A percentile compares a stretch with the other conserved stretches of the same genome.
phyloP scores from a whole-genome alignment of 129 eudicot species.

The Chrysanthemum makinoi region DNA sequence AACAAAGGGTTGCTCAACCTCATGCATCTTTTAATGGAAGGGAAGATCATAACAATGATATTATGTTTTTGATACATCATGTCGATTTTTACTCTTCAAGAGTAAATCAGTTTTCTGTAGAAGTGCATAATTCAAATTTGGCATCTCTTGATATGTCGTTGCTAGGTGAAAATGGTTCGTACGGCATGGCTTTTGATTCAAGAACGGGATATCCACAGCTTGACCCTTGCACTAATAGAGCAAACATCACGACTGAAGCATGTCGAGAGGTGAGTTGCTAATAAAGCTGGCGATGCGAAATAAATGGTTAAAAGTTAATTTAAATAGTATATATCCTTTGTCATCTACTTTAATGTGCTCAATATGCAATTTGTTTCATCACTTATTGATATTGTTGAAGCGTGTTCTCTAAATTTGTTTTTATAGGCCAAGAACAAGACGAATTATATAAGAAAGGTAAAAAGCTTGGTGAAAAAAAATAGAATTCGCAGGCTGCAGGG shows the following conservation, averaged over 20 bases:
- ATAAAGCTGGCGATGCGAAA: not conserved
- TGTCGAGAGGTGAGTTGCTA: slow-evolving; percentile 59
- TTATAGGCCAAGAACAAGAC: too few relatives aligned
- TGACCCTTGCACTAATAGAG: slow-evolving; percentile 52
- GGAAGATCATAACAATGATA: slow-evolving; percentile 30
- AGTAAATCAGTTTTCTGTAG: slow-evolving; percentile 36
- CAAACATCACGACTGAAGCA: slow-evolving; percentile 45
- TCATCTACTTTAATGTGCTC: too few relatives aligned
- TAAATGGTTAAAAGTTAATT: too few relatives aligned
- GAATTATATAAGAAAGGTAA: too few relatives aligned
- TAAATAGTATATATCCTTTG: too few relatives aligned
- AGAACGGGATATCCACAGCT: slow-evolving; percentile 45
- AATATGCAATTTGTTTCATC: too few relatives aligned
- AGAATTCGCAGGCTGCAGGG: too few relatives aligned
- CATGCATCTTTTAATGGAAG: not conserved
- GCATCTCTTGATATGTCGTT: slow-evolving; percentile 18
- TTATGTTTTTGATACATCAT: slow-evolving; percentile 22
- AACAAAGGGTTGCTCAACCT: slow-evolving; percentile 34
- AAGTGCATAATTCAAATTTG: slow-evolving; percentile 29
- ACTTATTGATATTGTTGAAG: too few relatives aligned
- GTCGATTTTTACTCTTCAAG: slow-evolving; percentile 31
- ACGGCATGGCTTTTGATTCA: slow-evolving; percentile 28
- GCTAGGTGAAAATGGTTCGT: slow-evolving; percentile 26
- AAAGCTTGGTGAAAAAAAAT: too few relatives aligned
- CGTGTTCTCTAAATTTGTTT: too few relatives aligned